Conservation (phyloP, 495 filamentous ascomycete species). For the Lasiosphaeria miniovina region DNA sequence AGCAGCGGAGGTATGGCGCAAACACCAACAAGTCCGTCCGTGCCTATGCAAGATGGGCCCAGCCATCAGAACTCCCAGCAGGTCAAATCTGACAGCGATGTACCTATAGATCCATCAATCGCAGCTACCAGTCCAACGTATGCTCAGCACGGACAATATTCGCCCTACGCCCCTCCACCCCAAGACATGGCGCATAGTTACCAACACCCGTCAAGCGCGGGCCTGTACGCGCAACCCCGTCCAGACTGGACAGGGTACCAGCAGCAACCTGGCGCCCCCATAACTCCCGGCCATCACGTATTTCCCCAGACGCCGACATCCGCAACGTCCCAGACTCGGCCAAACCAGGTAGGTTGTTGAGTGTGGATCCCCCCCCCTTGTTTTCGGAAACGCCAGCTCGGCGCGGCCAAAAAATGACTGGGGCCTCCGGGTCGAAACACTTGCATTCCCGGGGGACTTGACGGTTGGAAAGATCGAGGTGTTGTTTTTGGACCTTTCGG, state of each 20-base stretch:
- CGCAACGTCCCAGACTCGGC: constrained; percentile 53
- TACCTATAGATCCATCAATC: constrained; percentile 99
- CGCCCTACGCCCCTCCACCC: constrained; percentile 75
- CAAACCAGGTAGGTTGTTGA: constrained; percentile 66
- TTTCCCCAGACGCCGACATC: constrained; percentile 57
- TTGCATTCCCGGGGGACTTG: no score
- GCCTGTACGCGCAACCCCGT: constrained; percentile 65
- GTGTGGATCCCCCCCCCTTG: not conserved
- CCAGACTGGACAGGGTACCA: constrained; percentile 80
- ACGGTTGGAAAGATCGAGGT: no score
- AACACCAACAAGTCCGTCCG: constrained; percentile 90
- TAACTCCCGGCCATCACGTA: constrained; percentile 46
- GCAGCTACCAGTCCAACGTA: constrained; percentile 90
- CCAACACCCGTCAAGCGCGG: constrained; percentile 45
- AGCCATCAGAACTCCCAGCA: constrained; percentile 66
- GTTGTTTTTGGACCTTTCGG: not conserved
- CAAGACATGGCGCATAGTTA: constrained; percentile 80
- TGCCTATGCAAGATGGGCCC: constrained; percentile 72
- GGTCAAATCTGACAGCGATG: constrained; percentile 88
- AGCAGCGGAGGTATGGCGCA: constrained; percentile 92
- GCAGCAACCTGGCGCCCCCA: constrained; percentile 57
- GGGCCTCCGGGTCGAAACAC: no score
- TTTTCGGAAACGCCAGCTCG: no score
- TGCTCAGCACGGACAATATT: constrained; percentile 63
- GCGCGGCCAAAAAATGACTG: no score